Percentiles rank a stretch among this genome's conserved stretches.
Evolutionary conservation across 192 early-diverging fungal genomes (phyloP).

Genomic region (Oehlia diaphana): DNA sequence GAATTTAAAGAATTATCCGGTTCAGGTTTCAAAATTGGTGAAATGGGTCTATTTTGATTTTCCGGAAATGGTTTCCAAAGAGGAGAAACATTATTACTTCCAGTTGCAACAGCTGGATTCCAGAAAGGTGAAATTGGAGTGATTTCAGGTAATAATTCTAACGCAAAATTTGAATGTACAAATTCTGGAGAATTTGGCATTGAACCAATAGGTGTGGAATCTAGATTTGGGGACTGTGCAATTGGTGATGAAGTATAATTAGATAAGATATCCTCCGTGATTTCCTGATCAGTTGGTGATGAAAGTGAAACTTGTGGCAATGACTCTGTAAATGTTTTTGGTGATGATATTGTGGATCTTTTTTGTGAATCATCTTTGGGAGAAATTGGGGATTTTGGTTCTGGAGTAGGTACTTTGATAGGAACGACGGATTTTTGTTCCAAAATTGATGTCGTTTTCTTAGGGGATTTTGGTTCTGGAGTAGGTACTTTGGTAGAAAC

Average conservation of each 20-base stretch:
- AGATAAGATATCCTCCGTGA: not conserved
- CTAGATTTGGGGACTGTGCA: not conserved
- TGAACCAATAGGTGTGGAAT: not conserved
- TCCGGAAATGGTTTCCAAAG: not conserved
- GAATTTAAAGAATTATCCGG: not conserved
- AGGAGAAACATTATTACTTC: not conserved
- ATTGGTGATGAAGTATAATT: not conserved
- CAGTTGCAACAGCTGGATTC: not conserved
- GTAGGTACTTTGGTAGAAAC: not conserved
- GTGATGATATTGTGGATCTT: not conserved
- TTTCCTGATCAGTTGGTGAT: not conserved
- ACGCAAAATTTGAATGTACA: not conserved
- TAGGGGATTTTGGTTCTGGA: not conserved
- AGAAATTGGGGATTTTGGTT: not conserved
- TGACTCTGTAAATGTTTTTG: not conserved
- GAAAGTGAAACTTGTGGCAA: not conserved
- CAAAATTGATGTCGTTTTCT: too few species aligned
- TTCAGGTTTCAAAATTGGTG: not conserved
- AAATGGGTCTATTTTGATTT: not conserved
- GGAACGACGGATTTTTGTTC: not conserved
- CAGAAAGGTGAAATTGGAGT: constrained; percentile 4
- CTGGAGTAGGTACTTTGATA: not conserved
- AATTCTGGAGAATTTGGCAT: not conserved
- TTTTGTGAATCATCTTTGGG: not conserved
- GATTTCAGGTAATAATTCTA: constrained; percentile 9